Evolutionary conservation across 2,329 filamentous ascomycete genomes (phyloP).

Genomic region (Madurella mycetomatis): DNA sequence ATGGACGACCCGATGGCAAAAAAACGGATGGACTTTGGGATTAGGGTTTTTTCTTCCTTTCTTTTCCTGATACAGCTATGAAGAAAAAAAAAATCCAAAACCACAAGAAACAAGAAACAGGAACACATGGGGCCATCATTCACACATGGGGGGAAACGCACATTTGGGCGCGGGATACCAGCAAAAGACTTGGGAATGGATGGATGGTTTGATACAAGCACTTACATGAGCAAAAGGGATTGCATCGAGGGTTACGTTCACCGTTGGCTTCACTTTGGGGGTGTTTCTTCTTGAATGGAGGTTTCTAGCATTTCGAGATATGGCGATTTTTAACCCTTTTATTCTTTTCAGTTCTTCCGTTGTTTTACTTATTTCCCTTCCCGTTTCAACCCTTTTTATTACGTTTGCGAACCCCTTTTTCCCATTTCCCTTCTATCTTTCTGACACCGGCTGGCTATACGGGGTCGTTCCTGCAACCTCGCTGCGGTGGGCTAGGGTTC

Average conservation of each 20-base stretch:
- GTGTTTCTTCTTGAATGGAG: slow-evolving; percentile 1
- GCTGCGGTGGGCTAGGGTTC: not conserved
- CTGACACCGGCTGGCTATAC: not conserved
- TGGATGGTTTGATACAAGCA: slow-evolving; percentile 9
- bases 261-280: slow-evolving; percentile 6
- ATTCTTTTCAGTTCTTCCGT: not conserved
- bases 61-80: not conserved
- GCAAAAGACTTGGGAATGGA: slow-evolving; percentile 16
- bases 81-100: slow-evolving; percentile 5
- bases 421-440: not conserved
- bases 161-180: slow-evolving; percentile 5
- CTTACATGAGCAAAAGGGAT: slow-evolving; percentile 12
- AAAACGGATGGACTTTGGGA: not conserved
- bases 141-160: slow-evolving; percentile 3
- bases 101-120: slow-evolving; percentile 5
- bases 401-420: not conserved
- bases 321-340: not conserved
- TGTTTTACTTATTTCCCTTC: not conserved
- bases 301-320: not conserved
- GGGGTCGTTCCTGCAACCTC: not conserved
- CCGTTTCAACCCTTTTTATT: not conserved
- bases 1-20: not conserved
- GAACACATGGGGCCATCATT: slow-evolving; percentile 9
- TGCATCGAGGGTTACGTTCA: slow-evolving; percentile 7
- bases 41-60: not conserved